Conservation (phyloP, 2,329 filamentous ascomycete genomes). For the Diaporthe batatas region DNA sequence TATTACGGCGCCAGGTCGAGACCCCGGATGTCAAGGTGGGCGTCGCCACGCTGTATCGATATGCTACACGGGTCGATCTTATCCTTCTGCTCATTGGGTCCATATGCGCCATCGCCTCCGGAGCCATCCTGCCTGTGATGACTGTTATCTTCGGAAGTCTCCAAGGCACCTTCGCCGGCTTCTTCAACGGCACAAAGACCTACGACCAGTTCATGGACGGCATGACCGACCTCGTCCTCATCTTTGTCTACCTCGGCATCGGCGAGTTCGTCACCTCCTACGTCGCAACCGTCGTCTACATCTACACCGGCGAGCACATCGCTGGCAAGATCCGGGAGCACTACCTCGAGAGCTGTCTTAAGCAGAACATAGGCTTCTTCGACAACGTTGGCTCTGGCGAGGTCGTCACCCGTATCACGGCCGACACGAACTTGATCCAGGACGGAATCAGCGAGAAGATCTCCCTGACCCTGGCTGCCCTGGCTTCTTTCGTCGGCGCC, state of each 20-base stretch:
- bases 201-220: slow-evolving; percentile 70
- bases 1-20: slow-evolving; percentile 77
- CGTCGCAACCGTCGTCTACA: slow-evolving; percentile 87
- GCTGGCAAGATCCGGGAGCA: slow-evolving; percentile 83
- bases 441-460: slow-evolving; percentile 95
- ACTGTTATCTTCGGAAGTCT: slow-evolving; percentile 85
- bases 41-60: slow-evolving; percentile 76
- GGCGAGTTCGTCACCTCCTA: slow-evolving; percentile 85
- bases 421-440: slow-evolving; percentile 93
- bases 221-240: slow-evolving; percentile 76
- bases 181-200: slow-evolving; percentile 63
- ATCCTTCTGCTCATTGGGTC: slow-evolving; percentile 72
- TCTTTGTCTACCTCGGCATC: slow-evolving; percentile 88
- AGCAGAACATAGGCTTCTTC: slow-evolving; percentile 92
- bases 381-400: slow-evolving; percentile 94
- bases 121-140: slow-evolving; percentile 83
- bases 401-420: slow-evolving; percentile 93
- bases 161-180: slow-evolving; percentile 77
- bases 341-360: slow-evolving; percentile 86
- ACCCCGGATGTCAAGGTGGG: slow-evolving; percentile 74
- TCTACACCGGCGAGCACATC: slow-evolving; percentile 86
- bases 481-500: slow-evolving; percentile 87
- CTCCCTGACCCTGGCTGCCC: slow-evolving; percentile 78
- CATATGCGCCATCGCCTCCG: slow-evolving; percentile 77
- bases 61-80: slow-evolving; percentile 75